phyloP scores from a whole-genome alignment of 495 filamentous ascomycete genomes.

The Podospora tetraspora region DNA sequence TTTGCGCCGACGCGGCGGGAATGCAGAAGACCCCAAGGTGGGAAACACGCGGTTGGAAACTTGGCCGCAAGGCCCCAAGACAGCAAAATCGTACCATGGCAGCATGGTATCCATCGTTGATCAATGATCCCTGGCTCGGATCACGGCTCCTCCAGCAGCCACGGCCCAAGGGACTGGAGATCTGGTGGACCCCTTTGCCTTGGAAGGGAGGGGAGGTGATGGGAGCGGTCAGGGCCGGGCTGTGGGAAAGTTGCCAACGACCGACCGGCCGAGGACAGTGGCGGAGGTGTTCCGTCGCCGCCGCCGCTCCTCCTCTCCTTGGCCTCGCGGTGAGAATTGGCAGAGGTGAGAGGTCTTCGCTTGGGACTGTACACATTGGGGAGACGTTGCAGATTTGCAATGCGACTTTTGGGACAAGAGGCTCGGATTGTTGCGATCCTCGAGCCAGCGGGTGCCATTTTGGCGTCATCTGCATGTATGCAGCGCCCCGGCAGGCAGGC shows the following conservation, averaged over 20 bases:
- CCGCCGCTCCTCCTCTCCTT: neutral
- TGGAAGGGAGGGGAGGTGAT: neutral
- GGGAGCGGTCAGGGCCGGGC: neutral
- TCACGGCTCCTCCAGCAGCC: neutral
- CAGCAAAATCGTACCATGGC: neutral
- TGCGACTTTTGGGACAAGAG: neutral
- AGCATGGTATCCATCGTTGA: neutral
- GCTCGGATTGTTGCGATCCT: neutral
- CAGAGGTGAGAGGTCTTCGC: neutral
- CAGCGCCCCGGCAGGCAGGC: neutral
- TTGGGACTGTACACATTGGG: neutral
- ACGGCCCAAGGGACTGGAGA: neutral
- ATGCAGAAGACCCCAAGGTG: neutral
- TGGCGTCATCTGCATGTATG: neutral
- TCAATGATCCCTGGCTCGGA: neutral
- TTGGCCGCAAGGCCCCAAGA: neutral
- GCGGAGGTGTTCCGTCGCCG: neutral
- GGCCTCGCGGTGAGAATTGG: neutral
- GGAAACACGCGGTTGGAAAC: neutral
- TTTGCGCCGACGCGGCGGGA: neutral
- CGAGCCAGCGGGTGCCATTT: neutral
- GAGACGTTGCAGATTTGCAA: neutral
- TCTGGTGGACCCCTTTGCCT: neutral
- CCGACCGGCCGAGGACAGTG: neutral
- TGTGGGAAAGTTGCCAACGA: neutral